Evolutionary conservation across 1,284 basidiomycete genomes (phyloP).

Genomic region (Coniophora puteana): DNA sequence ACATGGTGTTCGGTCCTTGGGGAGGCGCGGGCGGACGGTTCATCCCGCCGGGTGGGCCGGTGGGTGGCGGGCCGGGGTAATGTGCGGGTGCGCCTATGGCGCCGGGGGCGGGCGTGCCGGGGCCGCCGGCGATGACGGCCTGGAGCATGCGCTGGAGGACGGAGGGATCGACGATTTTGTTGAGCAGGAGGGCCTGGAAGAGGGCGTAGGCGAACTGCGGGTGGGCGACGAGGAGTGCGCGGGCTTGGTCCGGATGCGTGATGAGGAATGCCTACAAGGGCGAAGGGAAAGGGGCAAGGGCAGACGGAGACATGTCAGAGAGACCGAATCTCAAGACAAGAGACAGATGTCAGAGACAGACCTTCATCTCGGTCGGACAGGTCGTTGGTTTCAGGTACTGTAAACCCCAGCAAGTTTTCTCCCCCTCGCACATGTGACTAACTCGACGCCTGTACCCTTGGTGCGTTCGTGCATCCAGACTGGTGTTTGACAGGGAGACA

Average conservation of each 20-base stretch:
- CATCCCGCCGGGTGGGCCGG: no score
- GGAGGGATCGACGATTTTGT: constrained; percentile 91
- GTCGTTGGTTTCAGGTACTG: constrained; percentile 81
- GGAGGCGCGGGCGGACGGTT: constrained; percentile 21
- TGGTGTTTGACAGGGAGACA: constrained; percentile 94
- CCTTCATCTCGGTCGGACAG: constrained; percentile 55
- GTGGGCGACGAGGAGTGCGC: constrained; percentile 73
- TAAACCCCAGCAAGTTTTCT: constrained; percentile 11
- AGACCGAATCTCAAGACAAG: no score
- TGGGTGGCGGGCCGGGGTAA: constrained; percentile 26
- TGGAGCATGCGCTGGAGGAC: constrained; percentile 65
- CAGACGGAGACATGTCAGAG: no score
- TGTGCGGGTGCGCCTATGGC: constrained; percentile 26
- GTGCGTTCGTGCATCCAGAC: constrained; percentile 40
- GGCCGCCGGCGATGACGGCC: constrained; percentile 62
- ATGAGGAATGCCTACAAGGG: constrained; percentile 76
- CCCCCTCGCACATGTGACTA: background rate
- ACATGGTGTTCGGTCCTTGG: constrained; percentile 28
- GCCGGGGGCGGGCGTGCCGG: constrained; percentile 23
- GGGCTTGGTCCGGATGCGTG: constrained; percentile 88
- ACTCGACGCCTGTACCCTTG: constrained; percentile 2
- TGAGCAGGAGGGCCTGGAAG: constrained; percentile 92
- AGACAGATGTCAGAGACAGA: constrained; percentile 2
- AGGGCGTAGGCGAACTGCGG: constrained; percentile 96
- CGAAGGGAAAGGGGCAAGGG: no score